These are phyloP conservation scores for Colletotrichum camelliae DNA, from an alignment of 2,329 filamentous ascomycete genomes.

Conservation along the genomic window DNA sequence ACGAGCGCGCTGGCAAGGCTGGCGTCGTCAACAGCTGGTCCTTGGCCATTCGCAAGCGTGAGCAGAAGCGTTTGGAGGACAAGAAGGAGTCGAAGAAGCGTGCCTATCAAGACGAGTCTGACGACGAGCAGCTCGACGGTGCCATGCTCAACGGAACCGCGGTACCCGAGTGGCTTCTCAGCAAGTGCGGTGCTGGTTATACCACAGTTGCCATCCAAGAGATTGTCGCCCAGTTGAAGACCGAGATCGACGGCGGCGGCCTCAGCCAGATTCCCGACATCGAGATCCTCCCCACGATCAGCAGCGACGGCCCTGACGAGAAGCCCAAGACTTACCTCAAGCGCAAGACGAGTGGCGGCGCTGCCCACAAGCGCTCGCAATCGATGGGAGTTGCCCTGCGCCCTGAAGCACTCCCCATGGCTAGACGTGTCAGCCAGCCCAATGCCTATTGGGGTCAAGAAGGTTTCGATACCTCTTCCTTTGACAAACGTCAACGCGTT, in stretches of 20 bases:
- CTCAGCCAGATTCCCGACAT: constrained; percentile 60
- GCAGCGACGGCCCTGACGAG: constrained; percentile 35
- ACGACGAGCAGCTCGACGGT: constrained; percentile 36
- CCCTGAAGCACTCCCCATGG: constrained; percentile 27
- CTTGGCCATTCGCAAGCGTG: constrained; percentile 68
- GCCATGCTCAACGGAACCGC: constrained; percentile 41
- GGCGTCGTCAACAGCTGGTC: constrained; percentile 65
- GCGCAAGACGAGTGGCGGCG: constrained; percentile 27
- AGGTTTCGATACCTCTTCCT: constrained; percentile 21
- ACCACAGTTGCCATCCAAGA: constrained; percentile 50
- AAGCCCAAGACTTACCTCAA: constrained; percentile 29
- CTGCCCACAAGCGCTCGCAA: constrained; percentile 37
- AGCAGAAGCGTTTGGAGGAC: constrained; percentile 61
- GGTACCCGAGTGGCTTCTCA: constrained; percentile 55
- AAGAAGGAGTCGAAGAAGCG: constrained; percentile 39
- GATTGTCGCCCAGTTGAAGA: constrained; percentile 51
- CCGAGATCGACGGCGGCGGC: constrained; percentile 46
- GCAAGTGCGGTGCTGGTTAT: constrained; percentile 51
- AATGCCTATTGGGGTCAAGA: constrained; percentile 22
- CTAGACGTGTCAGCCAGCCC: constrained; percentile 32
- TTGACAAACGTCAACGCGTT: constrained; percentile 33
- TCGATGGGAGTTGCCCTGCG: constrained; percentile 34
- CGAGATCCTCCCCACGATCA: constrained; percentile 63
- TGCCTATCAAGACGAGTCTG: constrained; percentile 25
- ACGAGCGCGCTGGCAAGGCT: constrained; percentile 38